Evolutionary conservation across 768 basidiomycete species (phyloP), one percentile per base, ranked within the genome.

Genomic region (Suillus cothurnatus): DNA sequence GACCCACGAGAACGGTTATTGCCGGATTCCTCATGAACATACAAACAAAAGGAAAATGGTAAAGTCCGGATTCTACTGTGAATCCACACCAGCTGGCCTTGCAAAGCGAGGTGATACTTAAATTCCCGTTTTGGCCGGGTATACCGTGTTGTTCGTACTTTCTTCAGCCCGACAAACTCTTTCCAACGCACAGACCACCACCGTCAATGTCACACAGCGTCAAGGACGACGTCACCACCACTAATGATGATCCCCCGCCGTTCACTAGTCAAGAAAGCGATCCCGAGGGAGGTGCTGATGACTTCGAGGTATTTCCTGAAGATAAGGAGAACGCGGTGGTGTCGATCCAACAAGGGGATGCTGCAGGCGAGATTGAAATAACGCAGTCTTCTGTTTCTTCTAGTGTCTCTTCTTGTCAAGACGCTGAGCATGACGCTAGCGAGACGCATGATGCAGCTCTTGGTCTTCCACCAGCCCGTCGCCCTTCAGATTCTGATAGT

Each of bases 211-310:
- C 68, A 65, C 73, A 71, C 69, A 70, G 67, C 67, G 58, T 68
- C 61, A 71, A 66, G 64, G 75, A 69, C n/a, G 49, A 47, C 67
- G 23, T 28, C 34, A 61, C 45, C 56, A n/a, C 32, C 55, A 36
- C 66, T 53, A 67, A 66, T 45, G 63, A 41, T 59, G 73, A 71
- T 67, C 64, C 38, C 19, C 68, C 74, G 17, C 72, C 75, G 0
- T 75, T 75, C 60, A 79, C 84, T 32, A 80, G 82, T 15, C 79
- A 92, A 60, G 88, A 85, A 69, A 74, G 86, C 60, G 87, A 90
- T 0, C 82, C 82, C 63, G 88, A 90, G 66, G 89, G 92, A 74
- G 84, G 86, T 52, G 67, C 45, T 31, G 86, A 88, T 69, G 74
- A 28, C 52, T 43, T 50, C 14, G 66, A 67, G n/a, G 43, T 31